Conservation (phyloP, 192 early-diverging fungal genomes). For the Umbelopsis vinacea region DNA sequence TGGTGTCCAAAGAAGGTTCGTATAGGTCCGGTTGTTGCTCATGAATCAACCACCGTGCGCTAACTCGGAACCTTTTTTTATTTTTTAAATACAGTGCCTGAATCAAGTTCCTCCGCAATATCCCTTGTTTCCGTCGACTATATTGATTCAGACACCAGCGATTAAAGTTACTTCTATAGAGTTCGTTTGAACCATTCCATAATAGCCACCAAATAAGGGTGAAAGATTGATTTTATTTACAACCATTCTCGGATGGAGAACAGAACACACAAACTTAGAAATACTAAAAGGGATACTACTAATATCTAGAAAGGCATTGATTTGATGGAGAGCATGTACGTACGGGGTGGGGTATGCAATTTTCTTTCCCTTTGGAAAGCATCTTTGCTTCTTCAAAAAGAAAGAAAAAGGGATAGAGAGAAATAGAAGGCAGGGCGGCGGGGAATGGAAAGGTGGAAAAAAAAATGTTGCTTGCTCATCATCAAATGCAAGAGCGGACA, state of each 20-base stretch:
- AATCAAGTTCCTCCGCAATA: background rate
- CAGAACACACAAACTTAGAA: background rate
- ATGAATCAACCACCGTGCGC: too few species aligned
- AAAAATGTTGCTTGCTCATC: slow-evolving; percentile 12
- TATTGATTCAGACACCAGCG: background rate
- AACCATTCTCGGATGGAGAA: background rate
- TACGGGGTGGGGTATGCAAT: background rate
- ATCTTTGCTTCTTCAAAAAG: background rate
- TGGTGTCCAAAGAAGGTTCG: too few species aligned
- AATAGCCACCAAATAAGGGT: too few species aligned
- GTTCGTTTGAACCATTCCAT: background rate
- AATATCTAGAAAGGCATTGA: background rate
- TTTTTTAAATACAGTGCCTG: background rate
- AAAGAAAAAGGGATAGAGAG: background rate
- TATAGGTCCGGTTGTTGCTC: too few species aligned
- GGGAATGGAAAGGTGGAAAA: background rate
- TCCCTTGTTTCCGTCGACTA: background rate
- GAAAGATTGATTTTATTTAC: slow-evolving; percentile 14
- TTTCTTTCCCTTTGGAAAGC: background rate
- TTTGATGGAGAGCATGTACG: too few species aligned
- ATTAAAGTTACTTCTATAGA: background rate
- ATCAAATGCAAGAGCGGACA: slow-evolving; percentile 1
- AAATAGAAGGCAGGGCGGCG: background rate
- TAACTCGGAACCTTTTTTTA: too few species aligned
- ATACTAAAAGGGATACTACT: background rate